Evolutionary conservation across 1,284 basidiomycete species (phyloP).

Genomic region (Ustilago curta): DNA sequence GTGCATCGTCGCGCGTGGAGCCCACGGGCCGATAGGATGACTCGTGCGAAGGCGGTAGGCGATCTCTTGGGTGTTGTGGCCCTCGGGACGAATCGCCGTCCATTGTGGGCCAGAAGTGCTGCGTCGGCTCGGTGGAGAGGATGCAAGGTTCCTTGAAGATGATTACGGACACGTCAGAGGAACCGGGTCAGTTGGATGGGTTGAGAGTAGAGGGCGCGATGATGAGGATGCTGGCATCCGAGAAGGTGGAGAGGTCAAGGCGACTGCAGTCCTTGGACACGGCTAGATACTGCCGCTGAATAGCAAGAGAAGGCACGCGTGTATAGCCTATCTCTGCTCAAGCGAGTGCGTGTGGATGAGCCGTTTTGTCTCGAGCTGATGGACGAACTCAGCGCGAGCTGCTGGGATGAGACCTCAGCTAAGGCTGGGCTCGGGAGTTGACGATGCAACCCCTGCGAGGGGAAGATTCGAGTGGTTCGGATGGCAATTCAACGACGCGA

Average conservation of each 20-base stretch:
- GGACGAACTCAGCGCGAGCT: not conserved
- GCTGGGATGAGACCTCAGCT: not conserved
- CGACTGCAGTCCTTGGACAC: not conserved
- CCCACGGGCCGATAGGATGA: constrained; percentile 8
- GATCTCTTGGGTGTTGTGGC: constrained; percentile 14
- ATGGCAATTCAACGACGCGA: no score
- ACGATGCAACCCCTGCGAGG: not conserved
- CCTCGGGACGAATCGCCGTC: constrained; percentile 35
- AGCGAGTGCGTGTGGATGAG: not conserved
- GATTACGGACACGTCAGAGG: not conserved
- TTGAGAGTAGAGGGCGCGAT: not conserved
- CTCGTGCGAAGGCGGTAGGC: constrained; percentile 15
- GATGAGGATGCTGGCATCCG: not conserved
- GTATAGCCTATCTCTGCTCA: constrained; percentile 36
- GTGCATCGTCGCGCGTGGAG: constrained; percentile 15
- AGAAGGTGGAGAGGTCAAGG: not conserved
- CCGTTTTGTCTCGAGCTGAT: not conserved
- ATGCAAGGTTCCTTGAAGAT: not conserved
- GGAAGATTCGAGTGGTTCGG: not conserved
- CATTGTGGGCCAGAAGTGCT: constrained; percentile 10
- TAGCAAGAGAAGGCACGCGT: constrained; percentile 32
- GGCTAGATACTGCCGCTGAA: not conserved
- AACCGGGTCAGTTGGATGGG: not conserved
- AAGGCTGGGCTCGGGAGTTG: not conserved
- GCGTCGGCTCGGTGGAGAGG: not conserved